Evolutionary conservation across 2,329 filamentous ascomycete genomes (phyloP), one percentile per base, ranked within the genome.

Genomic region (Sphaerulina vaccinii): DNA sequence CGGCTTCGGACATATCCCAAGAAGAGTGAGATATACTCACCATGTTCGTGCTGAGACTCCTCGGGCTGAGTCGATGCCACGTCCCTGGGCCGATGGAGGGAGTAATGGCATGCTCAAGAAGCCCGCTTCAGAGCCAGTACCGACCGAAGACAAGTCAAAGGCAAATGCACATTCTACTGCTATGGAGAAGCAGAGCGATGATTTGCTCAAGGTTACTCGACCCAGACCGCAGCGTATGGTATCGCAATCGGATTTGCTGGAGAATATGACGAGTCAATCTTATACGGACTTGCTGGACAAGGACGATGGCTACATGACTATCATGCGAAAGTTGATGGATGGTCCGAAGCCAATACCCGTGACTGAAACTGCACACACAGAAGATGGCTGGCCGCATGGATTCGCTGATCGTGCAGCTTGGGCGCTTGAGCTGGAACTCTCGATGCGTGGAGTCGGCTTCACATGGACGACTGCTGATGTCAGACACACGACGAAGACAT

Each of bases 401-500:
- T 68, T 72, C 49, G 39, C 61, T 5, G 71, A 71, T 57, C 69
- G 72, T 21, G 70, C 70, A n/a, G 68, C 70, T 5, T 75, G 72
- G 72, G 73, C 73, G 4, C 62, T 75, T 6, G 73, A 75, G 56
- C 64, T 75, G 19, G 72, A 74, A 56, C 61, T 74, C 2, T 68
- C 65, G 32, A 75, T 75, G 73, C 66, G 72, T 11, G 72, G 73
- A 15, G 69, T 72, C 5, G 72, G 72, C 35, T 75, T 75, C 58
- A 73, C 72, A 0, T 74, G 72, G 72, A 72, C 70, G 16, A 74
- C 71, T 1, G 72, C 72, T 5, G 72, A 75, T 48, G 71, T 75
- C 2, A 67, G 72, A 8, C 72, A 75, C 55, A 73, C 72, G 4
- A 68, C 68, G 24, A 70, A 70, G 56, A 74, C 72, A 0, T 75